Evolutionary conservation across 163 green algal genomes (phyloP).

Genomic region (Volvox carteri): DNA sequence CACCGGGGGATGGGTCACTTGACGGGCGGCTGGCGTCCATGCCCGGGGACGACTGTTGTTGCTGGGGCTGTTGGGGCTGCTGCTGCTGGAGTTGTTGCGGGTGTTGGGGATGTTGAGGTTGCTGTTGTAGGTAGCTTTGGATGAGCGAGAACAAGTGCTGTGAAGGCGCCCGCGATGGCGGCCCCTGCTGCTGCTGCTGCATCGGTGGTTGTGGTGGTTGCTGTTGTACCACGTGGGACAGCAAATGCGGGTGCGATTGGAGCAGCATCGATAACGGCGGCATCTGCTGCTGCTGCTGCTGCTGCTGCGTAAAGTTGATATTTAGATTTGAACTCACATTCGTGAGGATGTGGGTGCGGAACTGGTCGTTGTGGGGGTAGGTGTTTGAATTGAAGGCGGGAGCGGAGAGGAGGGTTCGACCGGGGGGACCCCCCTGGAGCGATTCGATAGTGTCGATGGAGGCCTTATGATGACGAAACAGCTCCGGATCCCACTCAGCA

Average conservation of each 20-base stretch:
- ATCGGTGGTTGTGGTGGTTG: background rate
- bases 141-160: background rate
- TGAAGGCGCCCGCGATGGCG: background rate
- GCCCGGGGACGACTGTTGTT: background rate
- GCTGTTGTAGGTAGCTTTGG: background rate
- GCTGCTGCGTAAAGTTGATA: background rate
- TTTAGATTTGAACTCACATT: background rate
- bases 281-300: background rate
- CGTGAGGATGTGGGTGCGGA: background rate
- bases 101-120: background rate
- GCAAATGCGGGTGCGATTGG: conserved; percentile 1
- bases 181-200: background rate
- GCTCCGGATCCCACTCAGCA: conserved; percentile 60
- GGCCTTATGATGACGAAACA: conserved; percentile 62
- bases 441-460: conserved; percentile 57
- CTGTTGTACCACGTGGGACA: background rate
- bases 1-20: background rate
- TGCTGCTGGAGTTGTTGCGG: background rate
- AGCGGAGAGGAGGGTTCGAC: background rate
- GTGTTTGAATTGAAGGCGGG: background rate
- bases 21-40: too few species aligned
- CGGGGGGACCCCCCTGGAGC: conserved; percentile 26
- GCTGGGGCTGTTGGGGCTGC: background rate
- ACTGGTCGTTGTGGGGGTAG: background rate
- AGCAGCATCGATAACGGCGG: conserved; percentile 1